These are phyloP conservation scores for Microsporum ferrugineum DNA, from an alignment of 2,329 filamentous ascomycete species.

Conservation along the genomic window DNA sequence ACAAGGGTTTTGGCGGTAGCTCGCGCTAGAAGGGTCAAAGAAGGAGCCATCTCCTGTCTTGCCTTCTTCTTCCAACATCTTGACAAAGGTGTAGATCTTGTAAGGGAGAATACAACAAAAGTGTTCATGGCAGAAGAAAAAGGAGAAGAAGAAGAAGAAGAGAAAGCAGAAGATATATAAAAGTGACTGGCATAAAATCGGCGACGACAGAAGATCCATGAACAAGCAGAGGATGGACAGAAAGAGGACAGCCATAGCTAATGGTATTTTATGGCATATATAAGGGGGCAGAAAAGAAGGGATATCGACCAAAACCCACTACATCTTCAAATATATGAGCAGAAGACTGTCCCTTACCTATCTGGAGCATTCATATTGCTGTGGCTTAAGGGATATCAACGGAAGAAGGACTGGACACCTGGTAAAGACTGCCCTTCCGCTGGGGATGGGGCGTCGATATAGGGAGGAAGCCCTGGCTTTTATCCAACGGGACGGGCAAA, in stretches of 20 bases:
- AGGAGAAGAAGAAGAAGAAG: too few relatives aligned
- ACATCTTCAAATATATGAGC: not conserved
- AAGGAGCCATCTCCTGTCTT: not conserved
- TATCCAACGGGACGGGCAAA: not conserved
- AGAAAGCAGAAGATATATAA: too few relatives aligned
- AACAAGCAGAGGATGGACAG: not conserved
- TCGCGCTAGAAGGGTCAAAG: conserved; percentile 12
- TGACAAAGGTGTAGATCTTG: not conserved
- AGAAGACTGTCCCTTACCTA: conserved; percentile 31
- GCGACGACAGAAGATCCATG: not conserved
- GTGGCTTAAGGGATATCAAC: not conserved
- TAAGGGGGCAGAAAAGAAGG: too few relatives aligned
- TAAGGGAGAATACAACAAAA: not conserved
- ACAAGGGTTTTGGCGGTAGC: conserved; percentile 15
- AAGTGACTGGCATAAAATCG: not conserved
- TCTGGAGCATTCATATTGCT: conserved; percentile 43
- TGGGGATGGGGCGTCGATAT: not conserved
- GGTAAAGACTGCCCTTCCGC: not conserved
- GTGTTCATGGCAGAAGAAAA: not conserved
- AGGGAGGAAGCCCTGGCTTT: not conserved
- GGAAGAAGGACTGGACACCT: not conserved
- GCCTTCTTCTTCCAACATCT: not conserved
- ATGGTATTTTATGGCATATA: too few relatives aligned
- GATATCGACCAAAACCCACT: too few relatives aligned
- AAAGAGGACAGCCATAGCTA: not conserved